Base-by-base conservation (phyloP, 129 eudicot genomes). In the Arctium lappa region DNA sequence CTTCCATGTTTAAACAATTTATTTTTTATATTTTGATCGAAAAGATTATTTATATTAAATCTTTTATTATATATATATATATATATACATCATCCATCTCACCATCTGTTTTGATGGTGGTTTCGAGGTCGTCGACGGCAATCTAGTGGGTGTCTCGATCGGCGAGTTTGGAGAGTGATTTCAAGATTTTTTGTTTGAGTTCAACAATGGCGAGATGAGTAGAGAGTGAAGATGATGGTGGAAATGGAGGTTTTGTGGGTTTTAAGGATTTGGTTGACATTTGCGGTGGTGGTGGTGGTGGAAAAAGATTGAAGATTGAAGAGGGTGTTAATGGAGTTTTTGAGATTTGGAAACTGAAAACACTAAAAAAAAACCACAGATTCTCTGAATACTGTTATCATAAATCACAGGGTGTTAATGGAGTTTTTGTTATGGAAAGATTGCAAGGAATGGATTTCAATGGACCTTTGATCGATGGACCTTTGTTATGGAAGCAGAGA, bases 111-210 rank as follows among this genome's bases (percentile, higher is more conserved):
- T 87, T 86, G 68, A 95, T 91, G 73, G 86, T 69, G 71, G 89
- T 85, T 72, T 95, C 90, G 34, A 95, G 92, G 83, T 95, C 98
- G 44, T 90, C 91, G 5, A 93, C 86, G 50, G 94, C 99, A 91
- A 95, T 89, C 87, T 95, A 97, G 89, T 95, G 95, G 66, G 99
- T 95, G 85, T 95, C 99, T 71, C 97, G 65, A 79, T 95, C 99
- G 48, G 99, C 88, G 78, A 95, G 97, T 72, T 89, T 95, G 38
- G 94, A 86, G 29, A 95, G 84, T 29, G 97, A 93, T 15, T 77
- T 91, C 36, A 95, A 83, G 82, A 91, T 89, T 76, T 90, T 77
- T 70, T 93, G 99, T 84, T 91, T 95, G 65, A 93, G 91, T 80
- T 95, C 98, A 30, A 93, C 85, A 88, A 91, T 91, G 36, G 99